phyloP scores from a whole-genome alignment of 2,329 filamentous ascomycete species.

The Lomentospora prolificans region DNA sequence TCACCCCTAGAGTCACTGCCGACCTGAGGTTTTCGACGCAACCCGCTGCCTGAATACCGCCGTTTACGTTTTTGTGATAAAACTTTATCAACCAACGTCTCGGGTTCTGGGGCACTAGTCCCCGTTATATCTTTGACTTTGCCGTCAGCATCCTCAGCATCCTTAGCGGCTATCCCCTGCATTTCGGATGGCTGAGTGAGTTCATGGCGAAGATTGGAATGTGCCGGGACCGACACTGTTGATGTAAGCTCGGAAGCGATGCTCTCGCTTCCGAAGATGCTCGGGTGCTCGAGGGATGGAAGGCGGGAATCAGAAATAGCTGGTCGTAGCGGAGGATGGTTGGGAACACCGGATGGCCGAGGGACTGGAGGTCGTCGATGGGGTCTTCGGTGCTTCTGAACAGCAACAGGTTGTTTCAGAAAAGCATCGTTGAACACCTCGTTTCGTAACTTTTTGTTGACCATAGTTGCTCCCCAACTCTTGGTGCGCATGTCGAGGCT shows the following conservation, averaged over 20 bases:
- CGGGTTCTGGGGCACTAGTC: conserved; percentile 55
- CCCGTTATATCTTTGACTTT: conserved; percentile 47
- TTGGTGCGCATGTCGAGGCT: conserved; percentile 46
- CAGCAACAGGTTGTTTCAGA: conserved; percentile 70
- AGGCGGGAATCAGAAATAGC: neutral
- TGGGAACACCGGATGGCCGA: conserved; percentile 25
- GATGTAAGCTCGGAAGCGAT: neutral
- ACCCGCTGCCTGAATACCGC: conserved; percentile 78
- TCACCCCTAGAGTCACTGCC: conserved; percentile 63
- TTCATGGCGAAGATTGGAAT: neutral
- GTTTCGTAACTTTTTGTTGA: conserved; percentile 79
- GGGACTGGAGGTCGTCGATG: conserved; percentile 54
- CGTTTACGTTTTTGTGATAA: conserved; percentile 44
- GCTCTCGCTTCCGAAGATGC: neutral
- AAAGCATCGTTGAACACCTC: conserved; percentile 92
- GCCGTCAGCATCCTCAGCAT: conserved; percentile 22
- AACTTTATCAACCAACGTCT: conserved; percentile 36
- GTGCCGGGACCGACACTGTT: neutral
- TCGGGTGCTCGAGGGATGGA: neutral
- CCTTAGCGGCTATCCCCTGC: neutral
- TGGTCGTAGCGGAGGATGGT: conserved; percentile 4
- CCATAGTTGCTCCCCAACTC: conserved; percentile 83
- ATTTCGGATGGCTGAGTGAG: neutral
- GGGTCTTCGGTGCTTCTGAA: conserved; percentile 65
- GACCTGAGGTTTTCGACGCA: conserved; percentile 63